phyloP scores from a whole-genome alignment of 768 basidiomycete genomes.

The Boletus sensibilis region DNA sequence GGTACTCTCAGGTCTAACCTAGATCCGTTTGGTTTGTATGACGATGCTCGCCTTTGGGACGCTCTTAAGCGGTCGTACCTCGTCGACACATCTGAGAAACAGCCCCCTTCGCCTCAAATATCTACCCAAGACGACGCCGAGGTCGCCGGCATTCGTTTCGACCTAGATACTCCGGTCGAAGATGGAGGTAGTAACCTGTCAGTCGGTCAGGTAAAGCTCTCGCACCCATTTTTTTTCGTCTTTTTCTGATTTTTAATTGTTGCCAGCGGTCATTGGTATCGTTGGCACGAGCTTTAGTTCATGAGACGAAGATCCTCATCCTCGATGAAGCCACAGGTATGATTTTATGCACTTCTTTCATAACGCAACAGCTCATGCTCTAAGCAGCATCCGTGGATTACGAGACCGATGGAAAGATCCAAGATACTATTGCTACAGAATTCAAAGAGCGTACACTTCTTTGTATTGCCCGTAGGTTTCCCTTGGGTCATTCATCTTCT shows the following conservation, averaged over 20 bases:
- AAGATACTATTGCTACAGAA: conserved; percentile 82
- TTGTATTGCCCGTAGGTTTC: conserved; percentile 76
- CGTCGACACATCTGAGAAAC: conserved; percentile 48
- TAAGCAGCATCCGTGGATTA: conserved; percentile 76
- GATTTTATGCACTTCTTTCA: not conserved
- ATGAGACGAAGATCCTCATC: conserved; percentile 79
- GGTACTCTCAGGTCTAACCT: conserved; percentile 85
- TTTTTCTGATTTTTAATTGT: conserved; percentile 30
- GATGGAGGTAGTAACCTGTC: conserved; percentile 86
- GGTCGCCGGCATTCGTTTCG: conserved; percentile 54
- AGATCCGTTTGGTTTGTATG: conserved; percentile 82
- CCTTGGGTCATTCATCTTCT: not conserved
- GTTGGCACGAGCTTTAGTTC: conserved; percentile 85
- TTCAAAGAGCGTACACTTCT: conserved; percentile 84
- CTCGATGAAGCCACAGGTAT: conserved; percentile 86
- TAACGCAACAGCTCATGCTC: not conserved
- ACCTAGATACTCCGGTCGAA: conserved; percentile 79
- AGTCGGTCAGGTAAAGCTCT: conserved; percentile 46
- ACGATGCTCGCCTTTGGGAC: conserved; percentile 84
- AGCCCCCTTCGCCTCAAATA: conserved; percentile 30
- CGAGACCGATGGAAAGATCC: conserved; percentile 89
- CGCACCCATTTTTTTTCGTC: not conserved
- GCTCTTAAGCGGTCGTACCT: conserved; percentile 84
- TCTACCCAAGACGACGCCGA: conserved; percentile 39
- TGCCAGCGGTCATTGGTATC: conserved; percentile 78